Evolutionary conservation across 305 asterid genomes (phyloP), one percentile per base, ranked within the genome.

Genomic region (Solanum hybrid): DNA sequence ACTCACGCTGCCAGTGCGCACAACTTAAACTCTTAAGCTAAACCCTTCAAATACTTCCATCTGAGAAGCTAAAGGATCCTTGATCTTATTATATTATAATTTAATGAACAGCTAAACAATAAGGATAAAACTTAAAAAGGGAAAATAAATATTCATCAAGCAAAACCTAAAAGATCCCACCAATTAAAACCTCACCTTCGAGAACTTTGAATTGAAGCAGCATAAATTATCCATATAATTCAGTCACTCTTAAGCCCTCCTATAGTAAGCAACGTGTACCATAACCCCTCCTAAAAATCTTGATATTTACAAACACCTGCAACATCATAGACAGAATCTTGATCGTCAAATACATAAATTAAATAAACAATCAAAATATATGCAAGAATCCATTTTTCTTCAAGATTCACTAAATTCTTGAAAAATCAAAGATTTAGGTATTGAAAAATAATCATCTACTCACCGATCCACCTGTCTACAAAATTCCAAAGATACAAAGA

Each of bases 151-250:
- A 46, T n/a, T 16, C 14, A 88, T 42, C 72, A 86, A 84, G 17
- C n/a, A 79, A 1, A 66, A 37, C 88, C 22, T 46, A 69, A 72
- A 38, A 26, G 90, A 36, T 76, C n/a, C 85, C 82, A 56, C 81
- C 27, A 29, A 10, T 17, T 32, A 89, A 11, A 91, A 89, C n/a
- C 91, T 92, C 91, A 95, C 98, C 94, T 91, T 92, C 37, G 96
- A 90, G 92, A 86, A 84, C 40, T 27, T 31, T 84, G 91, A 88
- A 88, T 88, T 93, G 95, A 94, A 96, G 93, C 98, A 96, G 95
- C 98, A 95, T 9, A 95, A 89, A 90, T 87, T 93, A 92, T 92
- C 96, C 98, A 96, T 95, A 27, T 91, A 85, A 90, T 90, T 89
- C 90, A 93, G 42, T 90, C 80, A 87, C 90, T 76, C 89, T 90